These are phyloP conservation scores for Phytophthora cactorum DNA, from an alignment of 352 stramenopile species.

Conservation along the genomic window DNA sequence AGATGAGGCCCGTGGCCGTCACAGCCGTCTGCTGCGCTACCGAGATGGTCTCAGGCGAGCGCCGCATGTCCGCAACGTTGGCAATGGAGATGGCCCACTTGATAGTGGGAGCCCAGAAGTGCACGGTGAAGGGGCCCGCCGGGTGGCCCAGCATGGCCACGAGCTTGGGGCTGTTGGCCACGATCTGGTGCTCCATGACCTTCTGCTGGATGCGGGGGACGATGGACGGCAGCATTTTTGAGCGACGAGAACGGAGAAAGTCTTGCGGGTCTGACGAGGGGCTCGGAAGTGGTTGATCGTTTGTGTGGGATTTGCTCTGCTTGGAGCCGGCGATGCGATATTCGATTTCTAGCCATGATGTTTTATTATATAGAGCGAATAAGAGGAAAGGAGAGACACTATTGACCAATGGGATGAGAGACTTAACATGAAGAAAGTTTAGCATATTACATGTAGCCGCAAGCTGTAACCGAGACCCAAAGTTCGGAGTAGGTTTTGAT, in stretches of 20 bases:
- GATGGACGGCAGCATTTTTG: constrained; percentile 66
- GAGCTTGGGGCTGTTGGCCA: constrained; percentile 76
- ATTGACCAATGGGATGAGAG: too few relatives aligned
- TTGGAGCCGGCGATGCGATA: neutral
- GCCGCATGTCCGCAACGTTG: constrained; percentile 88
- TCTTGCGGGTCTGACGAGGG: neutral
- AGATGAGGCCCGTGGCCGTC: constrained; percentile 86
- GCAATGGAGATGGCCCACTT: constrained; percentile 91
- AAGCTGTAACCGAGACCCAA: neutral
- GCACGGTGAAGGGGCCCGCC: constrained; percentile 88
- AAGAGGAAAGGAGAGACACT: too few relatives aligned
- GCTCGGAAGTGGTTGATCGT: neutral
- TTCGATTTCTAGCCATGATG: neutral
- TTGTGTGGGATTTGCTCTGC: too few relatives aligned
- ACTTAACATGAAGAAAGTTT: neutral
- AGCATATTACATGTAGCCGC: neutral
- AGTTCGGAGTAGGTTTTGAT: too few relatives aligned
- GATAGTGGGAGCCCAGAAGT: constrained; percentile 91
- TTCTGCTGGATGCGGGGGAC: constrained; percentile 79
- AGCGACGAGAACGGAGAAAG: neutral
- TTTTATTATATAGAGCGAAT: neutral
- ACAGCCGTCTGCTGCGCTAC: constrained; percentile 83
- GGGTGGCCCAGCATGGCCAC: constrained; percentile 69
- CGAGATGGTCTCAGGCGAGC: constrained; percentile 82
- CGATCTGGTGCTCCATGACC: constrained; percentile 70